Conservation (phyloP, 169 alveolate genomes). For the Cryptosporidium felis region DNA sequence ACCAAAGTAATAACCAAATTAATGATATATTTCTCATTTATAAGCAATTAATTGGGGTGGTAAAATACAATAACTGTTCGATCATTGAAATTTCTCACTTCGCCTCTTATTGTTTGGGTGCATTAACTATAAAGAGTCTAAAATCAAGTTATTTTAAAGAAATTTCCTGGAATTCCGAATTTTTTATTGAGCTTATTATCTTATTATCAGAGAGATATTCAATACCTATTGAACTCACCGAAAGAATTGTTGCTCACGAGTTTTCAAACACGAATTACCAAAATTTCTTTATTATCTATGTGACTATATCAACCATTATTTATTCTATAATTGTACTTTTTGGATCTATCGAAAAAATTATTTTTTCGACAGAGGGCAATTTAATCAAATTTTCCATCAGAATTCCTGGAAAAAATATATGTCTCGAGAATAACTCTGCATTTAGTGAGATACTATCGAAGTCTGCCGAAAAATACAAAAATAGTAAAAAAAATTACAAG, state of each 20-base stretch:
- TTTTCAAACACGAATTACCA: not conserved
- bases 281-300: not conserved
- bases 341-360: not conserved
- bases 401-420: not conserved
- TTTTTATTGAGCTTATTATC: not conserved
- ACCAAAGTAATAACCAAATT: too few species aligned
- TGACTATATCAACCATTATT: not conserved
- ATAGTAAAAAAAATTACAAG: not conserved
- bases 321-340: not conserved
- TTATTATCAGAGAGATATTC: not conserved
- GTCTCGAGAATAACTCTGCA: not conserved
- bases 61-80: not conserved
- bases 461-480: not conserved
- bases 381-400: not conserved
- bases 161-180: not conserved
- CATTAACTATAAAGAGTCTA: not conserved
- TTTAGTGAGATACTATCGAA: not conserved
- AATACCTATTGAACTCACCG: not conserved
- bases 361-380: not conserved
- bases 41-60: slow-evolving; percentile 15
- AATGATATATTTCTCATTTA: not conserved
- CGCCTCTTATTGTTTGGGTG: not conserved
- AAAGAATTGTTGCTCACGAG: too few species aligned
- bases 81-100: slow-evolving; percentile 1
- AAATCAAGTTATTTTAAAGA: not conserved